phyloP scores from a whole-genome alignment of 495 filamentous ascomycete species.

The Podospora pseudocomata region DNA sequence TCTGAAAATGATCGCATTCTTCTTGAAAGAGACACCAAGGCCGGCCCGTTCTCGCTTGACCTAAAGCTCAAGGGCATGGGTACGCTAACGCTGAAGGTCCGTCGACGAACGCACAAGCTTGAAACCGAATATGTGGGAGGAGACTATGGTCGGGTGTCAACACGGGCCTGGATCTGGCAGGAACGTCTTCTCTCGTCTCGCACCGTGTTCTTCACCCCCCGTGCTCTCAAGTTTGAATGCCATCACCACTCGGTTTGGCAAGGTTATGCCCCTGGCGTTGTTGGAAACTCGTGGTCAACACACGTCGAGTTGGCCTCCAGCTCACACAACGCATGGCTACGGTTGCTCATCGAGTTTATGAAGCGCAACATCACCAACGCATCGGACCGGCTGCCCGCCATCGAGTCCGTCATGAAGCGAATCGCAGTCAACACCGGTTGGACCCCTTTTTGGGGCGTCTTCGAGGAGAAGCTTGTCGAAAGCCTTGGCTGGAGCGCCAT shows the following conservation, averaged over 20 bases:
- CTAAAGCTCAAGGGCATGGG: slow-evolving; percentile 2
- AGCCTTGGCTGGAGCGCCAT: slow-evolving; percentile 9
- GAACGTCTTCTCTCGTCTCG: slow-evolving; percentile 15
- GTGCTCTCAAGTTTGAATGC: slow-evolving; percentile 19
- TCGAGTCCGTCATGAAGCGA: slow-evolving; percentile 8
- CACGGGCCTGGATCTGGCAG: slow-evolving; percentile 19
- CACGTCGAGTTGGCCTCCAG: neutral
- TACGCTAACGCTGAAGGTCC: slow-evolving; percentile 3
- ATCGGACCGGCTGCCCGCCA: slow-evolving; percentile 16
- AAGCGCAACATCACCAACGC: slow-evolving; percentile 10
- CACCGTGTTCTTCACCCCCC: slow-evolving; percentile 16
- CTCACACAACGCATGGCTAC: slow-evolving; percentile 7
- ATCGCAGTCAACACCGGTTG: slow-evolving; percentile 3
- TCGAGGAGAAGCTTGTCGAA: slow-evolving; percentile 1
- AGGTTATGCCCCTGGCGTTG: slow-evolving; percentile 7
- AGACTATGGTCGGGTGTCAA: slow-evolving; percentile 16
- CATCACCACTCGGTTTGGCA: slow-evolving; percentile 14
- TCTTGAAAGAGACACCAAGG: slow-evolving; percentile 7
- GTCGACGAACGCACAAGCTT: slow-evolving; percentile 5
- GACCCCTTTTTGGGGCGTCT: slow-evolving; percentile 12
- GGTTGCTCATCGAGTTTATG: slow-evolving; percentile 15
- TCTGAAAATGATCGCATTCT: slow-evolving; percentile 12
- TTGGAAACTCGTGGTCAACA: slow-evolving; percentile 13
- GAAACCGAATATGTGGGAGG: slow-evolving; percentile 14
- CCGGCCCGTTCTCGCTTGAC: slow-evolving; percentile 1